Evolutionary conservation across 805 yeast genomes (phyloP).

Genomic region (Candida boleticola): DNA sequence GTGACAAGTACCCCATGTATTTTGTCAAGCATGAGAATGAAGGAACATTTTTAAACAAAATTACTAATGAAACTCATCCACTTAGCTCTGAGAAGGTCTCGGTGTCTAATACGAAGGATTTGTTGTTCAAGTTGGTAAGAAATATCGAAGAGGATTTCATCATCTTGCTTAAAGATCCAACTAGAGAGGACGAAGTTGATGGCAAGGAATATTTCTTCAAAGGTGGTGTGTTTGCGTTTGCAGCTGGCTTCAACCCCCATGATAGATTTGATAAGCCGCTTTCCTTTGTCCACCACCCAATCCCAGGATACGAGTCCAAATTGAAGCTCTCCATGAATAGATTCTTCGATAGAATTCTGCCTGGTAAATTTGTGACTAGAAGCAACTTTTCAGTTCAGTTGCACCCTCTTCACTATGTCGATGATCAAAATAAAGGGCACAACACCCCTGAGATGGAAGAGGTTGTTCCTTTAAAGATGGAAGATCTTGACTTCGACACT

Average conservation of each 20-base stretch:
- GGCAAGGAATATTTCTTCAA: slow-evolving; percentile 41
- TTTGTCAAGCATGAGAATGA: slow-evolving; percentile 18
- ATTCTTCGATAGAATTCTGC: slow-evolving; percentile 32
- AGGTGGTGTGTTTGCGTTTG: slow-evolving; percentile 45
- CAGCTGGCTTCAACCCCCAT: slow-evolving; percentile 42
- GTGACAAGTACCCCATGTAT: slow-evolving; percentile 39
- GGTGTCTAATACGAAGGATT: slow-evolving; percentile 10
- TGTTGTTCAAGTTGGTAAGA: slow-evolving; percentile 22
- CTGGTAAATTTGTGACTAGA: slow-evolving; percentile 39
- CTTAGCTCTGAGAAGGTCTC: slow-evolving; percentile 5
- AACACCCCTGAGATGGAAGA: slow-evolving; percentile 24
- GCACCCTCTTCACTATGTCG: slow-evolving; percentile 33
- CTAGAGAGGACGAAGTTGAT: slow-evolving; percentile 22
- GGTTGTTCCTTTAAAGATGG: slow-evolving; percentile 22
- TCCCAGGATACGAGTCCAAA: slow-evolving; percentile 41
- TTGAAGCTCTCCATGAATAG: slow-evolving; percentile 41
- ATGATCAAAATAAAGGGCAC: slow-evolving; percentile 40
- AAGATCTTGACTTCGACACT: slow-evolving; percentile 35
- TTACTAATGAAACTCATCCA: slow-evolving; percentile 25
- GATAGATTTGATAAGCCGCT: slow-evolving; percentile 38
- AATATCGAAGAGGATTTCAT: slow-evolving; percentile 43
- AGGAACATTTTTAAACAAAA: slow-evolving; percentile 20
- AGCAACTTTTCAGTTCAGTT: slow-evolving; percentile 42
- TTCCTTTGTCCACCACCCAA: slow-evolving; percentile 37
- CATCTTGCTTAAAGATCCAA: slow-evolving; percentile 33